These are phyloP conservation scores for Hagleromyces aurorensis DNA, from an alignment of 805 yeast species.

Conservation along the genomic window DNA sequence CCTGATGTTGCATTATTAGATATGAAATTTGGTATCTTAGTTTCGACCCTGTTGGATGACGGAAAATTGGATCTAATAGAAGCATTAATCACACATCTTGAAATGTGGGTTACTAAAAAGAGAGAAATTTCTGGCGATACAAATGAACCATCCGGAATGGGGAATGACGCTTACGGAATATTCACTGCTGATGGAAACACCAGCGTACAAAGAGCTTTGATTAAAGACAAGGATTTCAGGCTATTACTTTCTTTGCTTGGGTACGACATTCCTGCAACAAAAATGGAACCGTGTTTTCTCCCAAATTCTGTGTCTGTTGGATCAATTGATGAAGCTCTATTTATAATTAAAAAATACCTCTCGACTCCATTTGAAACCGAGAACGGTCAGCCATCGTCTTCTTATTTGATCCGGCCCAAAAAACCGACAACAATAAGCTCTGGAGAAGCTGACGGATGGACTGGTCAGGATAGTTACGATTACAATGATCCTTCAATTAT, in stretches of 20 bases:
- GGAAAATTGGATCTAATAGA: slow-evolving; percentile 20
- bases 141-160: not conserved
- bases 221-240: slow-evolving; percentile 26
- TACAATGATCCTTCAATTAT: slow-evolving; percentile 18
- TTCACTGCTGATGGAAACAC: no score
- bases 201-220: no score
- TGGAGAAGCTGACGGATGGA: slow-evolving; percentile 19
- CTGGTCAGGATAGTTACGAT: slow-evolving; percentile 15
- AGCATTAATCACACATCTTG: slow-evolving; percentile 15
- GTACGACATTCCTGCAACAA: slow-evolving; percentile 15
- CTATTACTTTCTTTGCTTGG: slow-evolving; percentile 21
- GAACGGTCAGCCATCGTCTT: slow-evolving; percentile 22
- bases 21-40: slow-evolving; percentile 26
- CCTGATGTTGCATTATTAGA: slow-evolving; percentile 18
- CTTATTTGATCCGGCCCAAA: slow-evolving; percentile 20
- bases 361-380: slow-evolving; percentile 24
- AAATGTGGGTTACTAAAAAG: slow-evolving; percentile 2
- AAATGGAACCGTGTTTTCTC: slow-evolving; percentile 16
- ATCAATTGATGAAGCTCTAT: slow-evolving; percentile 9
- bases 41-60: slow-evolving; percentile 29
- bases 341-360: slow-evolving; percentile 15
- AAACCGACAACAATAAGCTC: not conserved
- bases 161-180: no score
- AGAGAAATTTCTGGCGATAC: not conserved
- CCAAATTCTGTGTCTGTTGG: slow-evolving; percentile 10